phyloP scores from a whole-genome alignment of 495 filamentous ascomycete species.

The Physcia stellaris region DNA sequence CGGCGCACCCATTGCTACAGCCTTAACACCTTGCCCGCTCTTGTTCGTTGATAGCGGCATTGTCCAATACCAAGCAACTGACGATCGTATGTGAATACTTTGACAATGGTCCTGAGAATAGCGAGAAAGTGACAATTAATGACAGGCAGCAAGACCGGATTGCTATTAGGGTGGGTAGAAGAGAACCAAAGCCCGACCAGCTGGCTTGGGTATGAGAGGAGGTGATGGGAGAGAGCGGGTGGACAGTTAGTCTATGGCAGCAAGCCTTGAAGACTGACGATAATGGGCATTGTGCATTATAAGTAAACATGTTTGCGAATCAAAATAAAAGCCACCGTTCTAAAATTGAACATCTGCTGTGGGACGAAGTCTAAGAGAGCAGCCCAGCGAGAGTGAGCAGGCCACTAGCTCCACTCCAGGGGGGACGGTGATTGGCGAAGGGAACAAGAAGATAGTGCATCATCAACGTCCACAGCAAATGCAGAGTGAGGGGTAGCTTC shows the following conservation, averaged over 20 bases:
- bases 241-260: conserved; percentile 16
- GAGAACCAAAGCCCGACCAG: conserved; percentile 25
- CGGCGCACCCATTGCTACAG: conserved; percentile 27
- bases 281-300: too few relatives aligned
- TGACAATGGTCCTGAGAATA: too few relatives aligned
- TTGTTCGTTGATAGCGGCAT: too few relatives aligned
- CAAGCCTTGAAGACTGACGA: conserved; percentile 12
- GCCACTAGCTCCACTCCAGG: conserved; percentile 1
- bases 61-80: too few relatives aligned
- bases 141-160: conserved; percentile 15
- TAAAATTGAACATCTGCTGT: conserved; percentile 13
- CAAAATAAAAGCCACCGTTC: conserved; percentile 15
- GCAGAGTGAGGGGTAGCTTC: conserved; percentile 1
- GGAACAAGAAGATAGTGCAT: conserved; percentile 2
- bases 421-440: conserved; percentile 4
- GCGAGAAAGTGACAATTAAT: background rate
- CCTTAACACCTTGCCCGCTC: conserved; percentile 17
- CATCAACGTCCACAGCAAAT: background rate
- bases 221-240: conserved; percentile 11
- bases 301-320: too few relatives aligned
- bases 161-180: conserved; percentile 14
- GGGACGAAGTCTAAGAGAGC: background rate
- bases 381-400: background rate
- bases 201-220: conserved; percentile 20
- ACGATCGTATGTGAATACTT: too few relatives aligned